Evolutionary conservation across 495 filamentous ascomycete species (phyloP).

Genomic region (Sordaria brevicollis): DNA sequence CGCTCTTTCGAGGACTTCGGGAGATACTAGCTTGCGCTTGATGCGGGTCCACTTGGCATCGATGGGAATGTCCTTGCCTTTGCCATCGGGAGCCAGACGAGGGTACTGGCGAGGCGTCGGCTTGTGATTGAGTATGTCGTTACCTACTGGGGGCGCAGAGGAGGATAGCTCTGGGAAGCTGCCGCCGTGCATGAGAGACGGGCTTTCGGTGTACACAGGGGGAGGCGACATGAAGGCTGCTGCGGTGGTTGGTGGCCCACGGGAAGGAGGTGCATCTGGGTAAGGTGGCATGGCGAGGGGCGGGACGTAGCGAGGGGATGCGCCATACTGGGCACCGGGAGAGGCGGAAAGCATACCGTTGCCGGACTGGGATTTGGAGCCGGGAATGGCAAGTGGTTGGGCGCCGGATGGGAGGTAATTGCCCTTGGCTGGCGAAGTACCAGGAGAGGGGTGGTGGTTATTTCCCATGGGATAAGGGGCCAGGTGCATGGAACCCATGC

Average conservation of each 20-base stretch:
- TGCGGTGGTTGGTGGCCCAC: constrained; percentile 5
- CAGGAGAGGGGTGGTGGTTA: constrained; percentile 18
- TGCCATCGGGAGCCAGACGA: constrained; percentile 37
- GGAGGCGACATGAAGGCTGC: constrained; percentile 10
- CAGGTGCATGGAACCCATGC: constrained; percentile 23
- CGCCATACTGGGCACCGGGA: constrained; percentile 1
- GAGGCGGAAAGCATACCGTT: constrained; percentile 6
- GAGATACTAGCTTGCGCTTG: constrained; percentile 51
- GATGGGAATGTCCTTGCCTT: constrained; percentile 50
- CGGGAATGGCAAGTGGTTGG: constrained; percentile 13
- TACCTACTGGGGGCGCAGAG: constrained; percentile 6
- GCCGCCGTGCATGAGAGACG: constrained; percentile 8
- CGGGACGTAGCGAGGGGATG: constrained; percentile 22
- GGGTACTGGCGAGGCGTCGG: constrained; percentile 7
- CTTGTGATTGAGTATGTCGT: constrained; percentile 1
- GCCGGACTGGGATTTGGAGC: constrained; percentile 1
- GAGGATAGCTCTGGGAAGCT: constrained; percentile 5
- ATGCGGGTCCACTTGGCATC: constrained; percentile 67
- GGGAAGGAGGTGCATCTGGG: constrained; percentile 18
- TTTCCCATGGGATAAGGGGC: constrained; percentile 9
- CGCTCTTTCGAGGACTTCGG: constrained; percentile 53
- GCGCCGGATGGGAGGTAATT: constrained; percentile 11
- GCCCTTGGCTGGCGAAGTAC: constrained; percentile 18
- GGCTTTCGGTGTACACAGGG: constrained; percentile 16
- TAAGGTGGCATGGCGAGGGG: constrained; percentile 1